Conservation (phyloP, 2,329 filamentous ascomycete genomes). For the Microdochium bolleyi region DNA sequence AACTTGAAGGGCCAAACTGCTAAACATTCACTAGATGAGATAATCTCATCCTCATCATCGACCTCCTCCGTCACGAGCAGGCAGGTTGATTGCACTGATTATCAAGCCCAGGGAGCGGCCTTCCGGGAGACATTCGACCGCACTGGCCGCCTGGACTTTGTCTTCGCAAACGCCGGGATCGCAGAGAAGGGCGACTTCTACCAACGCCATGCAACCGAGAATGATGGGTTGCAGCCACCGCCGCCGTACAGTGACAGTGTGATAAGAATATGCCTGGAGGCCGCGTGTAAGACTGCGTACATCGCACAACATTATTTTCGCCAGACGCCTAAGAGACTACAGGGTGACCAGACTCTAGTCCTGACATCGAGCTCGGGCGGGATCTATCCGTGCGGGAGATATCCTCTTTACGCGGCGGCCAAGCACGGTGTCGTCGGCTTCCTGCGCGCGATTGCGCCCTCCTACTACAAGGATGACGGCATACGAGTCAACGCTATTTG, state of each 20-base stretch:
- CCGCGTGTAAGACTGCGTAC: conserved; percentile 26
- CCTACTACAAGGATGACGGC: conserved; percentile 12
- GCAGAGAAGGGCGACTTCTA: conserved; percentile 7
- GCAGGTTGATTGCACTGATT: conserved; percentile 9
- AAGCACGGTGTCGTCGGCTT: background rate
- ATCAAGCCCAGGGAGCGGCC: conserved; percentile 8
- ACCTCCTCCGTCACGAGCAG: conserved; percentile 4
- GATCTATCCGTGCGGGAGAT: background rate
- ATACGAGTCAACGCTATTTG: background rate
- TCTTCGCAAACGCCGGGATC: background rate
- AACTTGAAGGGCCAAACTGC: background rate
- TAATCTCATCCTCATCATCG: background rate
- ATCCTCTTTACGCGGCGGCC: background rate
- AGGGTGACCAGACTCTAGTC: background rate
- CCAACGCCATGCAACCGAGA: conserved; percentile 8
- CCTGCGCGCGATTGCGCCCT: background rate
- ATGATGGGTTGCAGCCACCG: conserved; percentile 7
- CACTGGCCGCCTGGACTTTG: conserved; percentile 1
- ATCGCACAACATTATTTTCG: conserved; percentile 33
- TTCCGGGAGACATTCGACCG: conserved; percentile 10
- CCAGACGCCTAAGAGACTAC: conserved; percentile 8
- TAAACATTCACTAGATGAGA: too few species aligned
- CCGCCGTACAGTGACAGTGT: conserved; percentile 14
- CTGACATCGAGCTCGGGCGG: background rate
- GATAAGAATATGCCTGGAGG: conserved; percentile 25